Base-by-base conservation (phyloP, 2,329 filamentous ascomycete species). In the Periconia macrospinosa region DNA sequence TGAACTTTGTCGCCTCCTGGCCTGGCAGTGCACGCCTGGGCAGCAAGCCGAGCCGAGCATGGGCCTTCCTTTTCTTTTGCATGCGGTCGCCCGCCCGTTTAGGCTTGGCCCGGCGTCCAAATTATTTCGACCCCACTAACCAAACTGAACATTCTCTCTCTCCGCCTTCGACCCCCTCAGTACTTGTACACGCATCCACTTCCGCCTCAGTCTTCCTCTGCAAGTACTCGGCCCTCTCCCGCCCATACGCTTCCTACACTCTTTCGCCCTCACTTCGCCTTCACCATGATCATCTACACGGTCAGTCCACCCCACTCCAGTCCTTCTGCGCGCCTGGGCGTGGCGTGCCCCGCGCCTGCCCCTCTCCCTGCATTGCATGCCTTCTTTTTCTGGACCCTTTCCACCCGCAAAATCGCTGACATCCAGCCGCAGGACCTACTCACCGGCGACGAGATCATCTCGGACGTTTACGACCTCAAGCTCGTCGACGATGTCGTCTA, bases 361-460 rank as follows among this genome's bases (percentile, higher is more conserved):
- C 50, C 52, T 43, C 50, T 48, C 54, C 60, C 33, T 35, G 30
- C 11, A 30, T 33, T 37, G 33, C 33, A 37, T 37, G 33, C 33
- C 33, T 37, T 37, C 33, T 37, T 37, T 44, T 51, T 56, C 45
- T 44, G 42, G 42, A 44, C 42, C 19, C 30, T 67, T 57, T 64
- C 57, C 54, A 52, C 49, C 56, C 44, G 11, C 33, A 37, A n/a
- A 3, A 37, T 13, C 54, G 53, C 62, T 63, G 52, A 23, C 50
- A 50, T 3, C 11, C 40, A 42, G n/a, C 47, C 47, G 57, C 70
- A 99, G 94, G 94, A 99, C 76, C 80, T 94, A 69, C 76, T 97
- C 79, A 90, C 86, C 78, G 90, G 81, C 64, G 93, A 97, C 81
- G 94, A 99, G 88, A 85, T 99, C 77, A 87, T 97, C 86, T 95